Conservation (phyloP, 2,329 filamentous ascomycete species). For the Claviceps sp. region DNA sequence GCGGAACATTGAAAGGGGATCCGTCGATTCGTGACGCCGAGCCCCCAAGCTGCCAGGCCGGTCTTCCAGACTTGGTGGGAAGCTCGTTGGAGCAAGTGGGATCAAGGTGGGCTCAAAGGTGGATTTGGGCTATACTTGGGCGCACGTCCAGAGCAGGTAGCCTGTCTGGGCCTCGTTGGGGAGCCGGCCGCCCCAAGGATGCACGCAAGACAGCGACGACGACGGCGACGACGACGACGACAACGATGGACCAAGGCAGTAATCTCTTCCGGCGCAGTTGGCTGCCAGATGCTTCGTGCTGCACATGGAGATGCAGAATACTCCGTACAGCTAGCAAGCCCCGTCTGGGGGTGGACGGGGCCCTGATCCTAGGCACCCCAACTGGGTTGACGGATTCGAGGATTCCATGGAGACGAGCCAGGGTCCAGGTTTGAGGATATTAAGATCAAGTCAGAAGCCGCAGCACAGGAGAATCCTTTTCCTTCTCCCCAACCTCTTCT, state of each 20-base stretch:
- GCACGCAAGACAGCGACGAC: neutral
- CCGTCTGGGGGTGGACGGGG: conserved; percentile 2
- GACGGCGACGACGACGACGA: neutral
- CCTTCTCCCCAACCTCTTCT: neutral
- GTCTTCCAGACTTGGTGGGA: conserved; percentile 1
- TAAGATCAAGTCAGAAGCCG: conserved; percentile 2
- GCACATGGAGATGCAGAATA: neutral
- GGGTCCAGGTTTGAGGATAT: conserved; percentile 6
- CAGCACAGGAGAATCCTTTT: conserved; percentile 1
- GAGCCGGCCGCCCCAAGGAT: neutral
- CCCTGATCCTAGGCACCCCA: conserved; percentile 2
- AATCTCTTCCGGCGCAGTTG: neutral
- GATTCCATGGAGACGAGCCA: conserved; percentile 5
- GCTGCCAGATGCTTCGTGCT: neutral
- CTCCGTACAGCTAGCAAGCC: neutral
- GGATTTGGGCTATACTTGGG: conserved; percentile 6
- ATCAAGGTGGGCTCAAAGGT: conserved; percentile 1
- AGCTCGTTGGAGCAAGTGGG: conserved; percentile 2
- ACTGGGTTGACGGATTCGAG: conserved; percentile 3
- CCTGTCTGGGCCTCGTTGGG: neutral
- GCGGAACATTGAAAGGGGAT: conserved; percentile 1
- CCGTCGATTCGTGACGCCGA: conserved; percentile 1
- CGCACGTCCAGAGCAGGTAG: neutral
- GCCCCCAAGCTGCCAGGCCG: conserved; percentile 1
- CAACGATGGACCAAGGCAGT: neutral